These are phyloP conservation scores for Lactarius evosmus DNA, from an alignment of 768 basidiomycete species.

Conservation along the genomic window DNA sequence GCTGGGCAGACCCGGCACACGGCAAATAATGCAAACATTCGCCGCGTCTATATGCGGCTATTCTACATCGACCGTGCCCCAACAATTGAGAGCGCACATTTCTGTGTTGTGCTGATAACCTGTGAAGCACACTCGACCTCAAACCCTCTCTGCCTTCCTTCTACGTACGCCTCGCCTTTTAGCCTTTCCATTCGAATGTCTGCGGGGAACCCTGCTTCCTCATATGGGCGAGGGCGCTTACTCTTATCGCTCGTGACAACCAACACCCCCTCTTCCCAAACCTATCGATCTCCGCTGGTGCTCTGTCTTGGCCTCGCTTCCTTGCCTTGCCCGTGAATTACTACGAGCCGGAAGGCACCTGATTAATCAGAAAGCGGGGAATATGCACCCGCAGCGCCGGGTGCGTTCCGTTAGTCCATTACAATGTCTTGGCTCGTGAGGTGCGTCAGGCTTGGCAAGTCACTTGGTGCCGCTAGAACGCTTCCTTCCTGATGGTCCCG, in stretches of 20 bases:
- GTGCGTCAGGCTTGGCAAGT: background rate
- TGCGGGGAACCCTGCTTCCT: background rate
- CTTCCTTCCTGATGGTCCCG: background rate
- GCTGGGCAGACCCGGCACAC: background rate
- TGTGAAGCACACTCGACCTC: background rate
- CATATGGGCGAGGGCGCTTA: background rate
- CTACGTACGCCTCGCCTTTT: background rate
- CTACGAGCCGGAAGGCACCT: background rate
- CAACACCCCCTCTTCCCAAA: background rate
- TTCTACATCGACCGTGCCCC: background rate
- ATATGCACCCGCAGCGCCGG: background rate
- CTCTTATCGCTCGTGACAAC: background rate
- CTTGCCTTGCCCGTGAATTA: background rate
- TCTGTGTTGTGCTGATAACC: background rate
- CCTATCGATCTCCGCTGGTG: background rate
- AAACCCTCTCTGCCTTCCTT: background rate
- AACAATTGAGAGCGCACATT: background rate
- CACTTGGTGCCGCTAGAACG: background rate
- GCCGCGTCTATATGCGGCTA: constrained; percentile 5
- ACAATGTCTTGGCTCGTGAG: background rate
- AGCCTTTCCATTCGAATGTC: background rate
- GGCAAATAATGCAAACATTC: background rate
- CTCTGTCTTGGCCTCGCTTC: background rate
- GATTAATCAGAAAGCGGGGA: background rate
- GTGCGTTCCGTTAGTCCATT: background rate